Evolutionary conservation across 2,329 filamentous ascomycete genomes (phyloP), one percentile per base, ranked within the genome.

Genomic region (Decorospora gaudefroyi): DNA sequence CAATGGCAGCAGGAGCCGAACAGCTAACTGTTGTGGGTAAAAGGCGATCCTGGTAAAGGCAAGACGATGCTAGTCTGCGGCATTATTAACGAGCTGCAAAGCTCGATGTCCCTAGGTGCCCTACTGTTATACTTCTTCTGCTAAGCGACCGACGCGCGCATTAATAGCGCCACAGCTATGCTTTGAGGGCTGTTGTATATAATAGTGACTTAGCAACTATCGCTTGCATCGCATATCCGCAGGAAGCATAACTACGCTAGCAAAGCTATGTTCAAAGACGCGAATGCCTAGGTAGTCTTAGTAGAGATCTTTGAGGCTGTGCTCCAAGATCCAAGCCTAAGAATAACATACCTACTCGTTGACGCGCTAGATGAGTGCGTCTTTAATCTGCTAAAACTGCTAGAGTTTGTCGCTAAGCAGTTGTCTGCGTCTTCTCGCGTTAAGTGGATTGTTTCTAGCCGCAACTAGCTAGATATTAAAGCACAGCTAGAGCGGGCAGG

Each of bases 111-210:
- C n/a, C n/a, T n/a, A n/a, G n/a, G n/a, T n/a, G 22, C 12, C 12
- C 10, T 29, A 10, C 9, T 53, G 4, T 37, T 38, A 1, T 54
- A 46, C 42, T 54, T 54, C 40, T 28, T 76, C 15, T 79, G 72
- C 52, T 68, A 79, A 50, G 61, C 62, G 7, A 69, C 68, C 4
- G 57, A 76, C 30, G 15, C 46, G 0, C 42, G 55, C 10, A 50
- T 44, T 19, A 76, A 74, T 44, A 73, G 54, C 33, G 71, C 71
- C 0, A 64, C 53, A 0, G 62, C 73, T 1, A 69, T 77, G 0
- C 50, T 79, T 1, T 68, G 72, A 0, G 74, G 76, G 0, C 61
- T 80, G 0, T 62, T 78, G 0, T 76, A 68, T 26, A 22, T 72
- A 7, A 61, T 81, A 0, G 36, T 72, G 2, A 29, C 42, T 0